phyloP scores from a whole-genome alignment of 1,284 basidiomycete genomes.

The Cystobasidiaceae sp. region DNA sequence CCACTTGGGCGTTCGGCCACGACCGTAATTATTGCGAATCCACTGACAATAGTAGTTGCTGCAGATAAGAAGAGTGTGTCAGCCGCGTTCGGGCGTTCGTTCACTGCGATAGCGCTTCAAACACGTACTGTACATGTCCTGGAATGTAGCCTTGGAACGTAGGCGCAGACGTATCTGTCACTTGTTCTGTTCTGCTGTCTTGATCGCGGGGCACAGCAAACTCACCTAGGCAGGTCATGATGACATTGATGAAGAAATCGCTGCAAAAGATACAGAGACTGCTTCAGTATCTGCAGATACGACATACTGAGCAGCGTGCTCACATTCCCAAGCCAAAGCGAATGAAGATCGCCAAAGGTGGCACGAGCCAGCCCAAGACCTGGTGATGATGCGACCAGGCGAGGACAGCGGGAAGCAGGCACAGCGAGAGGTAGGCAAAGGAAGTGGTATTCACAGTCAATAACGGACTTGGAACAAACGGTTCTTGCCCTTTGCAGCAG shows the following conservation, averaged over 20 bases:
- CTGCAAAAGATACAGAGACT: neutral
- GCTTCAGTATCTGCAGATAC: neutral
- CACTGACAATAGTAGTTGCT: slow-evolving; percentile 32
- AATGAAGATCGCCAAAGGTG: slow-evolving; percentile 31
- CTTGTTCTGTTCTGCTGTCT: neutral
- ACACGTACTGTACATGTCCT: slow-evolving; percentile 27
- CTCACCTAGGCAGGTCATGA: slow-evolving; percentile 23
- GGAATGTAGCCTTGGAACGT: slow-evolving; percentile 28
- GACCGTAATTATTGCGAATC: slow-evolving; percentile 29
- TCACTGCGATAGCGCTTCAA: neutral
- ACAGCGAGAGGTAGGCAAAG: neutral
- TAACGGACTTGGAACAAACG: too few species aligned
- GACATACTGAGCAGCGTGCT: neutral
- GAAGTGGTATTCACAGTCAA: too few species aligned
- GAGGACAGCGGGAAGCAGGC: neutral
- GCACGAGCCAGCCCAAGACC: slow-evolving; percentile 29
- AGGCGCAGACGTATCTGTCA: neutral
- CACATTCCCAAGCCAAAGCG: slow-evolving; percentile 31
- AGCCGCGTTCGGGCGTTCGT: neutral
- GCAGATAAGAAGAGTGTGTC: neutral
- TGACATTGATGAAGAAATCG: slow-evolving; percentile 34
- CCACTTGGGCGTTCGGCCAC: slow-evolving; percentile 32
- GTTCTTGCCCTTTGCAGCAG: too few species aligned
- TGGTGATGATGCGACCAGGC: neutral
- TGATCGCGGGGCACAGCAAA: neutral